phyloP scores from a whole-genome alignment of 441 rosid genomes.

The Biscutella laevigata region DNA sequence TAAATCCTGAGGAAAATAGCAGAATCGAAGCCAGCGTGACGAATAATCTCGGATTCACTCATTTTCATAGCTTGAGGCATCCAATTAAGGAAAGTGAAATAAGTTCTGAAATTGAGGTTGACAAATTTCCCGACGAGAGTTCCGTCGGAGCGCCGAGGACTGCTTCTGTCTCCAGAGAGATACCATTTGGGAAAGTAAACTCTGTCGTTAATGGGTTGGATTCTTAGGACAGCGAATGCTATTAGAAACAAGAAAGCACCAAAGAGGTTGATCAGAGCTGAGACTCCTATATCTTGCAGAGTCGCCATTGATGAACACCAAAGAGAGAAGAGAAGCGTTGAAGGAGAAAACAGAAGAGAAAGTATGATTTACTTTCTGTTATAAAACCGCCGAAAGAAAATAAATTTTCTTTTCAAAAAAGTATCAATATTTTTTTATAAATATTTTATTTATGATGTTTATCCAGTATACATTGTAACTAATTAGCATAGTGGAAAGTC shows the following conservation, averaged over 20 bases:
- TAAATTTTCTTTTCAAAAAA: too few species aligned
- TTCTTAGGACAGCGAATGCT: slow-evolving; percentile 80
- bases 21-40: slow-evolving; percentile 93
- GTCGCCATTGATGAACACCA: slow-evolving; percentile 53
- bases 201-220: slow-evolving; percentile 90
- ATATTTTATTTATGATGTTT: too few species aligned
- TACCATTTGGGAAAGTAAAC: too few species aligned
- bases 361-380: too few species aligned
- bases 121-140: slow-evolving; percentile 69
- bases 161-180: slow-evolving; percentile 48
- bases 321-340: not conserved
- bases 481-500: not conserved
- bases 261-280: slow-evolving; percentile 76
- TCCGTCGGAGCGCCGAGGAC: slow-evolving; percentile 51
- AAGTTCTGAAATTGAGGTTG: slow-evolving; percentile 64
- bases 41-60: slow-evolving; percentile 65
- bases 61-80: slow-evolving; percentile 96
- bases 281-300: slow-evolving; percentile 77
- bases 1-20: slow-evolving; percentile 85
- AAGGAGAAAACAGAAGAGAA: not conserved
- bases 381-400: too few species aligned
- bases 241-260: slow-evolving; percentile 65
- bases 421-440: too few species aligned
- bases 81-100: slow-evolving; percentile 86
- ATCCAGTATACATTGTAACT: not conserved